phyloP scores from a whole-genome alignment of 2,329 filamentous ascomycete genomes.

The Aspergillus flavus region DNA sequence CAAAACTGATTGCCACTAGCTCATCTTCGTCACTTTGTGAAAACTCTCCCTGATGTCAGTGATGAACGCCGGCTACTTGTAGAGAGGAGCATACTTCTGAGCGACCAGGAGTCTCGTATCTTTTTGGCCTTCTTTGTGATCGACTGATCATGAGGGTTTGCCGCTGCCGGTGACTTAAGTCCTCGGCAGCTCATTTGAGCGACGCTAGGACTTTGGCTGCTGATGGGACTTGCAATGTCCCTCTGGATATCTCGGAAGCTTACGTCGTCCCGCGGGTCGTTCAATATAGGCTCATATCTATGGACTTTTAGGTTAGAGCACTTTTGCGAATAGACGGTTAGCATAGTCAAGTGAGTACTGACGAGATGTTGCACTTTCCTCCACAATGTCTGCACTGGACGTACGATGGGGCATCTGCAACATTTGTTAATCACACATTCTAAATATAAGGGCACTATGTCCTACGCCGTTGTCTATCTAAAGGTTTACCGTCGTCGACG shows the following conservation, averaged over 20 bases:
- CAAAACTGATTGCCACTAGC: slow-evolving; percentile 33
- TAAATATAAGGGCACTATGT: background rate
- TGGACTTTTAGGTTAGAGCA: background rate
- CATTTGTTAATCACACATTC: slow-evolving; percentile 4
- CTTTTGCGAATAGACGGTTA: background rate
- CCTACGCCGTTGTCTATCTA: slow-evolving; percentile 23
- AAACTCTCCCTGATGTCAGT: slow-evolving; percentile 21
- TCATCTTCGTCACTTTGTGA: slow-evolving; percentile 34
- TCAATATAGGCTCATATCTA: slow-evolving; percentile 26
- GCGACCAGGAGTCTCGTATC: slow-evolving; percentile 31
- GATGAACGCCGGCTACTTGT: background rate
- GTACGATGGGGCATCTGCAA: slow-evolving; percentile 18
- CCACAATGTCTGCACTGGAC: slow-evolving; percentile 26
- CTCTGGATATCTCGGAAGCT: slow-evolving; percentile 21
- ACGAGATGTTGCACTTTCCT: slow-evolving; percentile 26
- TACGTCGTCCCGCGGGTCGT: slow-evolving; percentile 24
- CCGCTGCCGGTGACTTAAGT: slow-evolving; percentile 18
- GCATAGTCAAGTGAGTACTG: slow-evolving; percentile 4
- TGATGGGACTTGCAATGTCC: slow-evolving; percentile 14
- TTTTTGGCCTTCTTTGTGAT: slow-evolving; percentile 26
- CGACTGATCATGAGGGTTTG: slow-evolving; percentile 19
- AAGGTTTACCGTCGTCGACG: slow-evolving; percentile 20
- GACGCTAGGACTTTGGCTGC: slow-evolving; percentile 26
- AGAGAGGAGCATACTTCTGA: slow-evolving; percentile 25
- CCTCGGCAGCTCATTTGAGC: slow-evolving; percentile 18